These are phyloP conservation scores for Betula pendula DNA, from an alignment of 306 rosid species.

Conservation along the genomic window DNA sequence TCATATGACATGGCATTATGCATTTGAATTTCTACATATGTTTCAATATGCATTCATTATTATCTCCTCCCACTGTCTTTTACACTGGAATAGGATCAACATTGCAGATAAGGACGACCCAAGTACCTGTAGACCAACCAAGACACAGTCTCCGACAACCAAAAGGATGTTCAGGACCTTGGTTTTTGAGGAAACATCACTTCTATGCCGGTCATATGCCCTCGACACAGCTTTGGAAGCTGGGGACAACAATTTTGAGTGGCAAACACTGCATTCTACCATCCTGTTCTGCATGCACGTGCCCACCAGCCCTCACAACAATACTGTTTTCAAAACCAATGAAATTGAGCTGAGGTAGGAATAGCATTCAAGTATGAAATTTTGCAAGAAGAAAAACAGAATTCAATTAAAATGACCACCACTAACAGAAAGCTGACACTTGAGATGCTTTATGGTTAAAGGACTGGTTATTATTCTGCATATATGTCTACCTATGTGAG, in stretches of 20 bases:
- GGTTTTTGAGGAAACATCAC: conserved; percentile 6
- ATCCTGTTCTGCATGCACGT: not conserved
- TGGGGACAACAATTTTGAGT: conserved; percentile 10
- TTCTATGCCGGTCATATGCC: conserved; percentile 13
- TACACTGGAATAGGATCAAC: not conserved
- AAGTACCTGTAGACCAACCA: conserved; percentile 9
- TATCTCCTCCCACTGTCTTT: not conserved
- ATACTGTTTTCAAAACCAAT: not conserved
- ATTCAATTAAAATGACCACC: not conserved
- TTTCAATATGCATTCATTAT: conserved; percentile 1
- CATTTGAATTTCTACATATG: not conserved
- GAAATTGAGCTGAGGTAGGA: not conserved
- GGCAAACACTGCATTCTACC: conserved; percentile 16
- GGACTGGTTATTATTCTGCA: not conserved
- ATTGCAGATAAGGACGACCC: not conserved
- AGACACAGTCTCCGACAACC: conserved; percentile 4
- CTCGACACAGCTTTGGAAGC: not conserved
- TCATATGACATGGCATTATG: not conserved
- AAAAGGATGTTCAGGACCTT: conserved; percentile 7
- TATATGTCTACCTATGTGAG: not conserved
- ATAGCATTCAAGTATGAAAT: not conserved
- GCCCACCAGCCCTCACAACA: not conserved
- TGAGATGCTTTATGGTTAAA: not conserved
- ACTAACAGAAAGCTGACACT: not conserved
- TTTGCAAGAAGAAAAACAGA: not conserved